These are phyloP conservation scores for Ajuga reptans DNA, from an alignment of 305 asterid species.

Conservation along the genomic window DNA sequence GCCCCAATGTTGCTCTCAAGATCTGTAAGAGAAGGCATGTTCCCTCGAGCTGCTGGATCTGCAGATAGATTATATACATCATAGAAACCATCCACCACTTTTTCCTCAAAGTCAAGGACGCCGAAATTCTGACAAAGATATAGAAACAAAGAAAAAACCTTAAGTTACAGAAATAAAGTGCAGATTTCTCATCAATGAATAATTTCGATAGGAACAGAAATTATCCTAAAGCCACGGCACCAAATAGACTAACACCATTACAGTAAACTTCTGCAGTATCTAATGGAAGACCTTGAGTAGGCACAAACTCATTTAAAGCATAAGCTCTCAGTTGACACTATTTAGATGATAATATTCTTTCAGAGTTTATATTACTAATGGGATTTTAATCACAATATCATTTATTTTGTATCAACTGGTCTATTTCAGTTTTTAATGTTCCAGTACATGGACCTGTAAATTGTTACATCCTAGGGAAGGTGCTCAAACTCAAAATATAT, in stretches of 20 bases:
- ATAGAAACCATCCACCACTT: constrained; percentile 91
- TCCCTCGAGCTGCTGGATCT: constrained; percentile 58
- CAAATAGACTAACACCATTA: neutral
- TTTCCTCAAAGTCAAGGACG: constrained; percentile 84
- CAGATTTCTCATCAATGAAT: constrained; percentile 9
- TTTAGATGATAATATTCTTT: neutral
- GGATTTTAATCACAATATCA: neutral
- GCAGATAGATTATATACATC: constrained; percentile 71
- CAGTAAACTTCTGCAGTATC: neutral
- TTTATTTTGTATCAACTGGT: neutral
- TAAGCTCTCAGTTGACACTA: neutral
- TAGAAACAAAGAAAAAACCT: neutral
- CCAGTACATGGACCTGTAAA: neutral
- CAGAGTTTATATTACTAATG: neutral
- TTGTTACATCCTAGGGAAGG: neutral
- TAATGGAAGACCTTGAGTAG: neutral
- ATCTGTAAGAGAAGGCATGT: constrained; percentile 89
- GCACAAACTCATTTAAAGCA: neutral
- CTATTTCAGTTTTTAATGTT: neutral
- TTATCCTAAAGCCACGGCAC: neutral
- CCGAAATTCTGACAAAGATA: constrained; percentile 59
- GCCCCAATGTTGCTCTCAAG: constrained; percentile 64
- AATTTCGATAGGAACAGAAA: constrained; percentile 7
- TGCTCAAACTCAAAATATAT: neutral
- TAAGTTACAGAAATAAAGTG: constrained; percentile 6